Evolutionary conservation across 2,329 filamentous ascomycete genomes (phyloP).

Genomic region (Rugonectria rugulosa): DNA sequence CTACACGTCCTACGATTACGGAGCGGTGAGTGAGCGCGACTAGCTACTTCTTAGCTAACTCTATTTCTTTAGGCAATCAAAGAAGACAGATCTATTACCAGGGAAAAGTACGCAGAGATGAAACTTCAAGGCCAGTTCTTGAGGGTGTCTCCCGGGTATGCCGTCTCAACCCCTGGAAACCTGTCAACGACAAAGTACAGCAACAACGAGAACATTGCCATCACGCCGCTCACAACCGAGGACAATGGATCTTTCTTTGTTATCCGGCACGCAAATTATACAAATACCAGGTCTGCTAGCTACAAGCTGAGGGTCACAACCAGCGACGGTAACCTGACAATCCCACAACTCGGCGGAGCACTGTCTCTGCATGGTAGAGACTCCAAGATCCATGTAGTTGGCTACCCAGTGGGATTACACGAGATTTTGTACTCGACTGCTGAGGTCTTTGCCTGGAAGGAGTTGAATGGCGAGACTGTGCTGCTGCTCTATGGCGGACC

Average conservation of each 20-base stretch:
- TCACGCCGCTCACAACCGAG: constrained; percentile 68
- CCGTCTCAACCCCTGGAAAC: constrained; percentile 64
- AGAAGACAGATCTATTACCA: constrained; percentile 71
- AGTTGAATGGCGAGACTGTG: constrained; percentile 64
- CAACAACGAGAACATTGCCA: constrained; percentile 58
- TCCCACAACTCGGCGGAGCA: constrained; percentile 65
- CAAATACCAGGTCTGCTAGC: constrained; percentile 60
- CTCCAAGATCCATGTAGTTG: constrained; percentile 71
- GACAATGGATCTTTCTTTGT: constrained; percentile 67
- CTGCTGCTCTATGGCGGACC: constrained; percentile 70
- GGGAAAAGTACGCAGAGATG: constrained; percentile 82
- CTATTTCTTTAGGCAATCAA: constrained; percentile 66
- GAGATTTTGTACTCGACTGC: constrained; percentile 72
- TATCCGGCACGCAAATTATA: constrained; percentile 71
- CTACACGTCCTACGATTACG: constrained; percentile 67
- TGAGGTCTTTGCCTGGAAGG: constrained; percentile 75
- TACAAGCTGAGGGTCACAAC: constrained; percentile 72
- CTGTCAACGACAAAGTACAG: constrained; percentile 60
- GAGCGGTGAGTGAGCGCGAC: constrained; percentile 50
- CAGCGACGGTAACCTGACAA: constrained; percentile 54
- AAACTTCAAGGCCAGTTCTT: constrained; percentile 81
- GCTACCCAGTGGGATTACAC: constrained; percentile 68
- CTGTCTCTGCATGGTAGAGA: constrained; percentile 69
- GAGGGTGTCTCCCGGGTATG: constrained; percentile 74
- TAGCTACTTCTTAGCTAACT: too few species aligned